Percentiles rank a stretch among this genome's conserved stretches.
Evolutionary conservation across 306 rosid genomes (phyloP).

Genomic region (Fragaria ananassa): DNA sequence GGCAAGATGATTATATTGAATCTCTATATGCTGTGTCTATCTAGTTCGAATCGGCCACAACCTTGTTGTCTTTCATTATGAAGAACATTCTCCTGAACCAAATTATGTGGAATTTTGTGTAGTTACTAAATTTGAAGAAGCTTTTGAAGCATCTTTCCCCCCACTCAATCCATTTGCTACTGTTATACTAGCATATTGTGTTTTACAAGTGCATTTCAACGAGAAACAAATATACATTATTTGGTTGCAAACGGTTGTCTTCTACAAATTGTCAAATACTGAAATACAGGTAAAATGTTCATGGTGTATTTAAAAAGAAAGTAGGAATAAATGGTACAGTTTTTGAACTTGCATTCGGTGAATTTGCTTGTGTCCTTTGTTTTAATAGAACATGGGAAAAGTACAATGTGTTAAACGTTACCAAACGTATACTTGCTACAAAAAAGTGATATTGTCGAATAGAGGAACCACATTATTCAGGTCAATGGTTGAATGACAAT

Average conservation of each 20-base stretch:
- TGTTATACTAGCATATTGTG: background rate
- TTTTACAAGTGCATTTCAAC: background rate
- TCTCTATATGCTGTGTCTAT: background rate
- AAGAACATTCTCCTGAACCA: slow-evolving; percentile 17
- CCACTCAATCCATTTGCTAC: background rate
- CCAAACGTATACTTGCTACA: background rate
- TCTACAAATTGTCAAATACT: background rate
- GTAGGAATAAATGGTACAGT: background rate
- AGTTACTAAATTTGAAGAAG: slow-evolving; percentile 12
- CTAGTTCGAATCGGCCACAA: slow-evolving; percentile 19
- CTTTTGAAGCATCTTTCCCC: background rate
- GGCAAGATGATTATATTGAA: slow-evolving; percentile 7
- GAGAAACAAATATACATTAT: background rate
- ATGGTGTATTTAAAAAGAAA: too few relatives aligned
- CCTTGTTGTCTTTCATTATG: slow-evolving; percentile 24
- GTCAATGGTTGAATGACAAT: background rate
- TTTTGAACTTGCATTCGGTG: background rate
- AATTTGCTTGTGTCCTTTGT: too few relatives aligned
- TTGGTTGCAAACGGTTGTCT: background rate
- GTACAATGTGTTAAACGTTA: background rate
- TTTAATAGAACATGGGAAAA: too few relatives aligned
- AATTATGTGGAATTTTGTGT: slow-evolving; percentile 26
- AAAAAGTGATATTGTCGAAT: background rate
- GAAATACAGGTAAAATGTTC: background rate
- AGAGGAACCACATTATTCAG: background rate